Percentiles rank a stretch among this genome's conserved stretches.
These are phyloP conservation scores for Suhomyces atakaporum DNA, from an alignment of 1,139 yeast species.

Conservation along the genomic window DNA sequence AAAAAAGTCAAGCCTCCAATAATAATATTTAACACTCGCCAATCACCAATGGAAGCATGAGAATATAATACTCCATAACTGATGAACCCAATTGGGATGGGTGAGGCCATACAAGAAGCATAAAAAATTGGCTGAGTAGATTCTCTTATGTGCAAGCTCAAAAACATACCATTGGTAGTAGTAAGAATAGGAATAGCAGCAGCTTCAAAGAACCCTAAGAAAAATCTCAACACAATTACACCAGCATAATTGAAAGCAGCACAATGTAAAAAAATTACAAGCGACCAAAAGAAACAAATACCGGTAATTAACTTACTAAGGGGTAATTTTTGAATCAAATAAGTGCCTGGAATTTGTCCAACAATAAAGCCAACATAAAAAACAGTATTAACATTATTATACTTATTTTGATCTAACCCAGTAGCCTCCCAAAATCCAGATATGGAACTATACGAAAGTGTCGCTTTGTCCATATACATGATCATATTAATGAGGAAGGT, in stretches of 20 bases:
- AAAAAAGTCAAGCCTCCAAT: slow-evolving; percentile 45
- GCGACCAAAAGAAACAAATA: slow-evolving; percentile 38
- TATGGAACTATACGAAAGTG: slow-evolving; percentile 44
- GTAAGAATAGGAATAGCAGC: slow-evolving; percentile 40
- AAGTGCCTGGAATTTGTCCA: slow-evolving; percentile 36
- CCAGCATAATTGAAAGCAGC: slow-evolving; percentile 43
- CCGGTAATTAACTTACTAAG: slow-evolving; percentile 31
- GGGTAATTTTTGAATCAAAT: slow-evolving; percentile 35
- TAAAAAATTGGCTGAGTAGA: slow-evolving; percentile 45
- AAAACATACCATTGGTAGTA: slow-evolving; percentile 46
- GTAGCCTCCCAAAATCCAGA: slow-evolving; percentile 45
- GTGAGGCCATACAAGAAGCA: slow-evolving; percentile 45
- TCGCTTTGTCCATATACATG: slow-evolving; percentile 48
- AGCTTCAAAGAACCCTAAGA: slow-evolving; percentile 49
- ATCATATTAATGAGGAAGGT: slow-evolving; percentile 37
- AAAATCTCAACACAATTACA: slow-evolving; percentile 42
- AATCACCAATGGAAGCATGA: slow-evolving; percentile 28
- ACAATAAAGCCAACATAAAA: slow-evolving; percentile 41
- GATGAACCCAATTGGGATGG: slow-evolving; percentile 48
- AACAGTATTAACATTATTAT: slow-evolving; percentile 39
- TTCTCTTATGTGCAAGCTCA: slow-evolving; percentile 42
- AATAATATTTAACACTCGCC: slow-evolving; percentile 44
- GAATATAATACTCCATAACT: slow-evolving; percentile 44
- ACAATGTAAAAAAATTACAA: slow-evolving; percentile 40
- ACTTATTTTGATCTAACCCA: slow-evolving; percentile 31